Evolutionary conservation across 2,329 filamentous ascomycete genomes (phyloP), one percentile per base, ranked within the genome.

Genomic region (Penicillium hesseltinei): DNA sequence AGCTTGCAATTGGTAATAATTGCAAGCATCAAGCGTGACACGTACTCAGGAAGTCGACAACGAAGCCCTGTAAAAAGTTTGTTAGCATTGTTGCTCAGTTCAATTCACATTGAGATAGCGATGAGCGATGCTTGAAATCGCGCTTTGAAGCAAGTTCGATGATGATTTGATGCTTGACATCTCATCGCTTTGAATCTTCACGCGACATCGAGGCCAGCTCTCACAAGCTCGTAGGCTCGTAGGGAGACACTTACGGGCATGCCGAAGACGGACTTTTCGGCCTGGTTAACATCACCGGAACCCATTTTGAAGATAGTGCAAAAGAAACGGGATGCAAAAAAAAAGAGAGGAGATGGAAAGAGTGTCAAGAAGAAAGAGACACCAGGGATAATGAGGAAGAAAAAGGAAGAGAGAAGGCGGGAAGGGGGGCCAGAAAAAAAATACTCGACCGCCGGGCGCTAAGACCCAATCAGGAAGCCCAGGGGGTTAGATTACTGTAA

Each of bases 31-130:
- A 50, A 29, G 48, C 47, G 58, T 61, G 50, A 42, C 63, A 94
- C 92, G 77, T 96, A 96, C 92, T 97, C 87, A 97, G 79, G 88
- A 97, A 97, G 85, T 97, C 93, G 77, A 95, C 91, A 78, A 97
- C 77, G 86, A 97, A 97, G 80, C 91, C 90, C 88, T 95, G 62
- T 61, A 62, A 63, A 65, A 65, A 68, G 2, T 62, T 63, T 54
- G 65, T 75, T 64, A 76, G 74, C 48, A 38, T 33, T 8, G 1
- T 35, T 43, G 33, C 35, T 46, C 29, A 2, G 7, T 4, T 39
- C 25, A 29, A 33, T 38, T 17, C 33, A 33, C 5, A 35, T 51
- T 27, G n/a, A 39, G n/a, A 8, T 17, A 7, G 29, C 11, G 43
- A 36, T 36, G 17, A 21, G 17, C 25, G 21, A 19, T 15, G 11